Base-by-base conservation (phyloP, 257 asterid genomes). In the Avicennia marina region DNA sequence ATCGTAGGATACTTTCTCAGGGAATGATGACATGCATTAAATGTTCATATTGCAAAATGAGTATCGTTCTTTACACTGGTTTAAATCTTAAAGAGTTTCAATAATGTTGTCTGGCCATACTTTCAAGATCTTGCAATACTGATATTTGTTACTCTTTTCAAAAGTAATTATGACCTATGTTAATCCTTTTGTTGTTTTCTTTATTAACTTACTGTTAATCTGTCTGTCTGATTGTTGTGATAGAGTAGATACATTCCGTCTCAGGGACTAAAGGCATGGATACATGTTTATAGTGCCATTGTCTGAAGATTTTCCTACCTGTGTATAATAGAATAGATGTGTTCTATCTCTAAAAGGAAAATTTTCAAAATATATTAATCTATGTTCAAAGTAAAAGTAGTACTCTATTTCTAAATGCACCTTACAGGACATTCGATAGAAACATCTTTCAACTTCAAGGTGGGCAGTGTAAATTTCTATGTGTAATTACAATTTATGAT, bases 401-500 rank as follows among this genome's bases (percentile, higher is more conserved):
- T n/a, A n/a, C n/a, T n/a, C n/a, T n/a, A 29, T 1, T 5, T 61
- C 13, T 18, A 17, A 16, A 15, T 18, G n/a, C 16, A 3, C 41
- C 36, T 5, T 33, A 17, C 26, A 16, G 10, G 9, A 20, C 54
- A 4, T 49, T 38, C 11, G 33, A 22, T 60, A 15, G 19, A 24
- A 44, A 39, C 21, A 41, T 48, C 11, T 18, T 34, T 59, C 41
- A 21, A 40, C 56, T 36, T 51, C 58, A 47, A 46, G 16, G 45
- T 56, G 63, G 20, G 52, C 42, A 44, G 29, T 62, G 60, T 18
- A 67, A n/a, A 47, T 60, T 11, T 75, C 40, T 45, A 56, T 56
- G 32, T 53, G 25, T 47, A 41, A 21, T 57, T 54, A 12, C 15
- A 48, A 26, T 32, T 31, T 19, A 50, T 48, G 46, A 24, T 54